Evolutionary conservation across 2,329 filamentous ascomycete species (phyloP), one percentile per base, ranked within the genome.

Genomic region (Pseudogymnoascus sp.): DNA sequence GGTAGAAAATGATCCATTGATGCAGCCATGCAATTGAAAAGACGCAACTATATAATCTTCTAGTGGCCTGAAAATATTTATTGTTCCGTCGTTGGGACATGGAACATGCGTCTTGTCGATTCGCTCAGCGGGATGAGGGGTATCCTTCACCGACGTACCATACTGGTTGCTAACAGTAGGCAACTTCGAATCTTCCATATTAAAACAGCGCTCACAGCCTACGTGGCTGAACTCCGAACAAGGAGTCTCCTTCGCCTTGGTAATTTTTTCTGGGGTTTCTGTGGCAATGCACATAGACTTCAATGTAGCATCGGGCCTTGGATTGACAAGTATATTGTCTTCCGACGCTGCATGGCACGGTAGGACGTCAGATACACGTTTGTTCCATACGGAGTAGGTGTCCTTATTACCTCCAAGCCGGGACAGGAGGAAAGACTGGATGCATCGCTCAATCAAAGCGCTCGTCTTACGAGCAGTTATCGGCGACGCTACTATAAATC

Each of bases 1-100:
- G 1, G 82, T 82, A 38, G 81, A 77, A 71, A 96, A 96, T 0
- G 91, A 92, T 12, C 78, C 79, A 72, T 94, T 95, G n/a, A 96
- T 75, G 66, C 83, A 86, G 61, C 88, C 81, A 67, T 86, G 86
- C 0, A 86, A 86, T 62, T 83, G 82, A 69, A 95, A 90, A 68
- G 83, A 88, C 18, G 77, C 74, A 60, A 85, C 77, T 42, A 96
- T 82, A 70, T 94, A 93, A 65, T 92, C 88, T 74, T 96, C 91
- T 12, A 96, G 73, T 4, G 82, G 81, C 65, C 84, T 86, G 73
- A 96, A 96, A 10, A 93, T 84, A 38, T 78, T 79, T 70, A 82
- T 85, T 2, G 80, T 75, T 3, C 79, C 80, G 10, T 63, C 62
- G 7, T 28, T 25, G 31, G 28, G 16, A 56, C 50, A 56, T 56